These are phyloP conservation scores for Apiospora hydei DNA, from an alignment of 2,329 filamentous ascomycete species.

Conservation along the genomic window DNA sequence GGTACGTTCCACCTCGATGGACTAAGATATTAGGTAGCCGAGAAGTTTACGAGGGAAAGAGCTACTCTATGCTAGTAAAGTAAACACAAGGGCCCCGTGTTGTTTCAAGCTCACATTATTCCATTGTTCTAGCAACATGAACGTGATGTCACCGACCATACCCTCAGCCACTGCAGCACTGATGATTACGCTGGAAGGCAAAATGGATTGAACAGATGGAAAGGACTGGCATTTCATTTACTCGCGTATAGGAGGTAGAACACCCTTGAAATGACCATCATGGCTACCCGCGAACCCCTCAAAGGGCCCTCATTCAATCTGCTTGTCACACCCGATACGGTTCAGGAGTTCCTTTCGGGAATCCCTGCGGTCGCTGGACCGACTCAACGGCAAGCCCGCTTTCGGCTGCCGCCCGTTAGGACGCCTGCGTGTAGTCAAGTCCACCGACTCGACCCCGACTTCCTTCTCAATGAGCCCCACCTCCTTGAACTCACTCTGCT, in stretches of 20 bases:
- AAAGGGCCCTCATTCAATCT: conserved; percentile 54
- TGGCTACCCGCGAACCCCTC: not conserved
- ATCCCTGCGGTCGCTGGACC: conserved; percentile 70
- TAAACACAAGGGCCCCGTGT: no score
- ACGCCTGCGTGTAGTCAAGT: conserved; percentile 66
- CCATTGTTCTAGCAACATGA: no score
- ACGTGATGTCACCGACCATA: no score
- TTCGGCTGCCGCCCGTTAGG: conserved; percentile 47
- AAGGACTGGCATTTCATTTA: not conserved
- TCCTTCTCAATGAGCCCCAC: conserved; percentile 70
- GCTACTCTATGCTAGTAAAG: no score
- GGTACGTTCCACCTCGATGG: no score
- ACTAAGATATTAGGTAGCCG: no score
- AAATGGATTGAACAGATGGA: no score
- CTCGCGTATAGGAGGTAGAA: no score
- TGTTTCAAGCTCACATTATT: no score
- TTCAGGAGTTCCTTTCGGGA: conserved; percentile 68
- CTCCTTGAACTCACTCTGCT: conserved; percentile 49
- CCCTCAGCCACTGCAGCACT: no score
- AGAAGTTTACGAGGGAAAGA: no score
- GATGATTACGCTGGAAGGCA: no score
- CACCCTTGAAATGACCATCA: not conserved
- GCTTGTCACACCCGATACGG: conserved; percentile 82
- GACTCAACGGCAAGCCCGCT: conserved; percentile 66
- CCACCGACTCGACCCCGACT: conserved; percentile 74